Conservation (phyloP, 768 basidiomycete species). For the Boletus reticulatus region DNA sequence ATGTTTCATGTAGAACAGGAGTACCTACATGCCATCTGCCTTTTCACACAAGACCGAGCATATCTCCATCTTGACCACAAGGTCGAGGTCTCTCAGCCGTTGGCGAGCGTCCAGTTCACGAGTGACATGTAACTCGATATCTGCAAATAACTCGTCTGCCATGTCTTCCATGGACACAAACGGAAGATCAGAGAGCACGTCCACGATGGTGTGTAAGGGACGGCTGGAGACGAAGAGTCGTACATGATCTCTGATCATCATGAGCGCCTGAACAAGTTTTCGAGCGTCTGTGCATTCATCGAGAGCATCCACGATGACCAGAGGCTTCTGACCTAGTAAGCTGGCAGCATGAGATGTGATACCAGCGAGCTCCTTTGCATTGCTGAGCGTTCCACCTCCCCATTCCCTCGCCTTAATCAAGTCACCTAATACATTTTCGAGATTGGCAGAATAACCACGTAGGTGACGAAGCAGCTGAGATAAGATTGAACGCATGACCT, state of each 20-base stretch:
- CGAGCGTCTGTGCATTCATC: conserved; percentile 1
- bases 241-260: background rate
- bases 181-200: background rate
- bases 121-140: background rate
- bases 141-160: background rate
- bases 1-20: background rate
- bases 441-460: background rate
- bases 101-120: background rate
- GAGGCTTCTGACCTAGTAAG: background rate
- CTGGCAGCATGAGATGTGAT: background rate
- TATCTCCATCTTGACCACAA: background rate
- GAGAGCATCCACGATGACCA: conserved; percentile 5
- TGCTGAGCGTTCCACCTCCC: background rate
- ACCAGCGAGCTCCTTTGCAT: background rate
- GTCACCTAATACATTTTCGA: background rate
- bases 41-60: background rate
- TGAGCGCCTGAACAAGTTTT: background rate
- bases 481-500: conserved; percentile 2
- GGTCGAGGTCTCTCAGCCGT: background rate
- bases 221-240: background rate
- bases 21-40: conserved; percentile 13
- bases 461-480: conserved; percentile 1
- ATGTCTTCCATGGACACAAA: background rate
- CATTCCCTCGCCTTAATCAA: background rate
- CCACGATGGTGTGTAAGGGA: background rate